Conservation (phyloP, 2,329 filamentous ascomycete genomes). For the Claviceps sp. region DNA sequence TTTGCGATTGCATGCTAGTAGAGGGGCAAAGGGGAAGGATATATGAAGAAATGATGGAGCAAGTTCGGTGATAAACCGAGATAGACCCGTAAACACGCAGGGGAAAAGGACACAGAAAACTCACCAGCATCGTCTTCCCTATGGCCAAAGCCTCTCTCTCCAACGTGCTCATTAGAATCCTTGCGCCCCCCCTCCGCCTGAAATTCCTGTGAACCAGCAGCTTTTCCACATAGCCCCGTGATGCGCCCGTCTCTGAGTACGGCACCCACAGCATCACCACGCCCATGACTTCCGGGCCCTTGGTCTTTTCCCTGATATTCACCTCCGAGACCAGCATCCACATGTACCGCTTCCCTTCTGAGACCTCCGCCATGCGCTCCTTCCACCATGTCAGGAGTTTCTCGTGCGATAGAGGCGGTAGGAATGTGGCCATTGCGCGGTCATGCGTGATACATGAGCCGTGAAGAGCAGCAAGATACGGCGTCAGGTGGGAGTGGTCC, state of each 20-base stretch:
- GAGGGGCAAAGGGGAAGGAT: background rate
- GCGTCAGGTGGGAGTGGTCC: constrained; percentile 37
- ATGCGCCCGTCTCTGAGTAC: constrained; percentile 39
- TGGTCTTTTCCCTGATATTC: constrained; percentile 20
- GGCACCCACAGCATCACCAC: constrained; percentile 41
- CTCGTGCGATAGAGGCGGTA: constrained; percentile 42
- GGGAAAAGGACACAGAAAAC: constrained; percentile 12
- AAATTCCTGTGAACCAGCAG: constrained; percentile 40
- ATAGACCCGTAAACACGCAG: background rate
- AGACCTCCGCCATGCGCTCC: constrained; percentile 33
- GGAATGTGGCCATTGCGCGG: constrained; percentile 42
- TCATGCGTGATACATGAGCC: constrained; percentile 45
- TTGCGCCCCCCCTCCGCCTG: constrained; percentile 37
- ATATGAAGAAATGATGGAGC: background rate
- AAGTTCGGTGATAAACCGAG: background rate
- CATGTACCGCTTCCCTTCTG: constrained; percentile 33
- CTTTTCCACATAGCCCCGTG: constrained; percentile 42
- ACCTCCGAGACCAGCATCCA: constrained; percentile 33
- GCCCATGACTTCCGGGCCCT: constrained; percentile 36
- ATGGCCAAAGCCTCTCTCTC: constrained; percentile 37
- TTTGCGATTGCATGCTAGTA: too few species aligned
- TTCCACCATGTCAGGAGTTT: constrained; percentile 47
- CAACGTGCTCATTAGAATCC: constrained; percentile 36
- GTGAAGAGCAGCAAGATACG: constrained; percentile 44
- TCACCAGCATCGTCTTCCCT: constrained; percentile 39